phyloP scores from a whole-genome alignment of 2,329 filamentous ascomycete genomes.

The Fusarium miscanthi region DNA sequence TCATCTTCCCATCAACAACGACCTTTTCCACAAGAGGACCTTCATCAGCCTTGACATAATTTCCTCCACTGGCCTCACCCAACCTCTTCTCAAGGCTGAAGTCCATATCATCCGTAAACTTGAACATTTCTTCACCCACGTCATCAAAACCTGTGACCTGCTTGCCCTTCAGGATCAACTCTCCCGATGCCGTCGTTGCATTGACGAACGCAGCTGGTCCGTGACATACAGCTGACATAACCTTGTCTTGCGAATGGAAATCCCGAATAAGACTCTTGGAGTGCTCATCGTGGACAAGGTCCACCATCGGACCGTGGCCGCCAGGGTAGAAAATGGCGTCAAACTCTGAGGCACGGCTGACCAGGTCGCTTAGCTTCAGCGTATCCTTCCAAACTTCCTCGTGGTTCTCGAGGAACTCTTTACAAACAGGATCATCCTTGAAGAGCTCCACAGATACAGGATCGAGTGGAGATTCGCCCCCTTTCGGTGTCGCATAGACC shows the following conservation, averaged over 20 bases:
- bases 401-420: background rate
- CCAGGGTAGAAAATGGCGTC: background rate
- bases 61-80: background rate
- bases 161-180: background rate
- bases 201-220: background rate
- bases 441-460: background rate
- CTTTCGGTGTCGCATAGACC: background rate
- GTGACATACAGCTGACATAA: background rate
- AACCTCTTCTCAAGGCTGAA: background rate
- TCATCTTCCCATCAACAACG: constrained; percentile 3
- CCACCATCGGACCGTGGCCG: background rate
- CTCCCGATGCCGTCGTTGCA: background rate
- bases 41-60: background rate
- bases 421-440: background rate
- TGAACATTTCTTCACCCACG: background rate
- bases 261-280: background rate
- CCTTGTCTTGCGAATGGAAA: background rate
- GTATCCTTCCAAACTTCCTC: background rate
- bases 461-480: constrained; percentile 1
- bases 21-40: background rate
- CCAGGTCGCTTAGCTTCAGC: background rate
- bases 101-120: background rate
- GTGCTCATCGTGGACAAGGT: background rate
- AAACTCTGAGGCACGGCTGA: background rate
- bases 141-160: background rate